phyloP scores from a whole-genome alignment of 257 asterid species.

The Gentiana dahurica region DNA sequence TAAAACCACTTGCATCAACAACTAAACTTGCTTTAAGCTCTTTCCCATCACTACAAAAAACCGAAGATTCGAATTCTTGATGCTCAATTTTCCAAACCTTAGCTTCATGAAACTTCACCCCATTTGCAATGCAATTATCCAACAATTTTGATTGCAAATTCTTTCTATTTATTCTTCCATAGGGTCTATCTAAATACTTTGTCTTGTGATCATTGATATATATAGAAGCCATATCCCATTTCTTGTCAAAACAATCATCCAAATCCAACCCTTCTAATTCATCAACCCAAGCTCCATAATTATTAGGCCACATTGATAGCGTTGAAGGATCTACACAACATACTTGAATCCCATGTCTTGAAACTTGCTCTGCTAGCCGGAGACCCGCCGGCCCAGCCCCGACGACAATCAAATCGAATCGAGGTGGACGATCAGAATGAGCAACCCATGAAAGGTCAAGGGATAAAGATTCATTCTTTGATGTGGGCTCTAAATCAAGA shows the following conservation, averaged over 20 bases:
- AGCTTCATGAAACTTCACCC: conserved; percentile 55
- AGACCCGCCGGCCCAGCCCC: conserved; percentile 97
- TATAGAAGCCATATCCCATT: conserved; percentile 62
- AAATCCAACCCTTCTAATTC: conserved; percentile 66
- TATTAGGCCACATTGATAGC: conserved; percentile 83
- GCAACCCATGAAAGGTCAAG: conserved; percentile 51
- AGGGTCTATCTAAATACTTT: conserved; percentile 63
- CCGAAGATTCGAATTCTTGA: conserved; percentile 61
- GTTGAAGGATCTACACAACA: conserved; percentile 90
- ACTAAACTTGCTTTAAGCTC: conserved; percentile 50
- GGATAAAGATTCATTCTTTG: conserved; percentile 40
- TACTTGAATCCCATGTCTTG: conserved; percentile 59
- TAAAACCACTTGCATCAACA: conserved; percentile 88
- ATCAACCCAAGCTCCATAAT: conserved; percentile 92
- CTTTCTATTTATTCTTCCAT: conserved; percentile 60
- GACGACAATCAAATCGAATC: conserved; percentile 63
- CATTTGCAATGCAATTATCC: conserved; percentile 36
- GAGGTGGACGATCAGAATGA: conserved; percentile 30
- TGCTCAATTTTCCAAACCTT: conserved; percentile 61
- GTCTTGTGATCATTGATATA: conserved; percentile 45
- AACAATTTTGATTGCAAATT: conserved; percentile 53
- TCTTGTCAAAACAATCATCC: conserved; percentile 61
- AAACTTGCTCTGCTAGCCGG: conserved; percentile 67
- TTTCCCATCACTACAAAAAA: conserved; percentile 63
- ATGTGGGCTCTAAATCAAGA: conserved; percentile 62